These are phyloP conservation scores for Zygoascus biomembranicola DNA, from an alignment of 805 yeast species.

Conservation along the genomic window DNA sequence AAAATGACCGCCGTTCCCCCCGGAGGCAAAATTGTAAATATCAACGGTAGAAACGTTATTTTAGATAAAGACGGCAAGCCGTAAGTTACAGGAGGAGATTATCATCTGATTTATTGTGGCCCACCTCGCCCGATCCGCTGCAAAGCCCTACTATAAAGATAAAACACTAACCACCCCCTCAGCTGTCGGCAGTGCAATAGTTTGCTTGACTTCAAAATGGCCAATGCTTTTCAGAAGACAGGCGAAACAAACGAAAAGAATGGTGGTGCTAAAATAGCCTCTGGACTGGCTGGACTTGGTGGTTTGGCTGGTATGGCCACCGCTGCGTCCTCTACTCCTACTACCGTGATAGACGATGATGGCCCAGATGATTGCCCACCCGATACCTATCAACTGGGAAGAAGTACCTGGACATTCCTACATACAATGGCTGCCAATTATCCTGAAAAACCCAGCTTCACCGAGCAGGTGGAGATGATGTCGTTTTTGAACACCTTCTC, in stretches of 20 bases:
- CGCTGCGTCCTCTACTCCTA: constrained; percentile 18
- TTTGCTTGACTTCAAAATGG: constrained; percentile 68
- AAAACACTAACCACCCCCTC: not conserved
- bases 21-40: constrained; percentile 4
- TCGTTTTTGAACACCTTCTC: constrained; percentile 65
- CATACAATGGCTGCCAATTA: constrained; percentile 87
- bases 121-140: not conserved
- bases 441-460: constrained; percentile 56
- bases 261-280: constrained; percentile 7
- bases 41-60: constrained; percentile 54
- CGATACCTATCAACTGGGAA: constrained; percentile 72
- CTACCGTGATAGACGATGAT: constrained; percentile 19
- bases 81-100: constrained; percentile 38
- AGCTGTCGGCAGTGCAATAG: constrained; percentile 87
- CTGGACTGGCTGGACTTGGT: constrained; percentile 8
- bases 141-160: not conserved
- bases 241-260: not conserved
- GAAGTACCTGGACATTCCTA: constrained; percentile 84
- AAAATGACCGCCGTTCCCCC: constrained; percentile 1
- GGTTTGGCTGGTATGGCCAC: constrained; percentile 3
- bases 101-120: not conserved
- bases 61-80: constrained; percentile 91
- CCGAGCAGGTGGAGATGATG: constrained; percentile 63
- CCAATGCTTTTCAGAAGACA: constrained; percentile 23
- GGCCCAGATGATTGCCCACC: constrained; percentile 63